phyloP scores from a whole-genome alignment of 2,329 filamentous ascomycete species.

The Xylariaceae sp. region DNA sequence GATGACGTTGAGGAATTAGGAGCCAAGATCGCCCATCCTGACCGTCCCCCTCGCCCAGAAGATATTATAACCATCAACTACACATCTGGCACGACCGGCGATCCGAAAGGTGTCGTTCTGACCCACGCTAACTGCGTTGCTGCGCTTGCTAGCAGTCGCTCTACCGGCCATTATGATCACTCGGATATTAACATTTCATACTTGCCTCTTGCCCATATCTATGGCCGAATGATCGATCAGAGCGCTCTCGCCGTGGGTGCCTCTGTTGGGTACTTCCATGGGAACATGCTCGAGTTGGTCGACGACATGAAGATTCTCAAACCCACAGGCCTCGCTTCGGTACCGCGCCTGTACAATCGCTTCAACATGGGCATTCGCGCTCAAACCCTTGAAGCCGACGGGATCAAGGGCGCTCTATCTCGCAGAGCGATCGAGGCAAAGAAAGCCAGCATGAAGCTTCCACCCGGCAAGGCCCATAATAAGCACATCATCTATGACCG shows the following conservation, averaged over 20 bases:
- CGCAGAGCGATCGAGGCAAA: slow-evolving; percentile 77
- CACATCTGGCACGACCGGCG: slow-evolving; percentile 79
- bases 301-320: slow-evolving; percentile 87
- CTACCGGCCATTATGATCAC: slow-evolving; percentile 44
- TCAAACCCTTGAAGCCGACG: slow-evolving; percentile 72
- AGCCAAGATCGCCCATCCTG: slow-evolving; percentile 61
- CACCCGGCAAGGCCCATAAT: slow-evolving; percentile 71
- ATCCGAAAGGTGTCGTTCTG: slow-evolving; percentile 78
- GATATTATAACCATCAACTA: slow-evolving; percentile 90
- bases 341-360: slow-evolving; percentile 87
- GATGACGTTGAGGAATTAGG: slow-evolving; percentile 79
- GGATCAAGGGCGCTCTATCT: slow-evolving; percentile 76
- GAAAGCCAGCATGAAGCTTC: slow-evolving; percentile 69
- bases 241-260: slow-evolving; percentile 66
- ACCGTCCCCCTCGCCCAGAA: slow-evolving; percentile 66
- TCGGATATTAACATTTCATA: slow-evolving; percentile 75
- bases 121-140: slow-evolving; percentile 79
- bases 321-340: slow-evolving; percentile 80
- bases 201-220: slow-evolving; percentile 91
- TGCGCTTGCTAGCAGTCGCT: slow-evolving; percentile 58
- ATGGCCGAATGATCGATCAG: slow-evolving; percentile 80
- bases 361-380: slow-evolving; percentile 81
- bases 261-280: slow-evolving; percentile 87
- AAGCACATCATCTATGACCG: slow-evolving; percentile 75
- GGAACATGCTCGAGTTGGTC: slow-evolving; percentile 78